A percentile compares a stretch with the other conserved stretches of the same genome.
These are phyloP conservation scores for Nadsonia starkeyi-henricii DNA, from an alignment of 1,139 yeast species.

Conservation along the genomic window DNA sequence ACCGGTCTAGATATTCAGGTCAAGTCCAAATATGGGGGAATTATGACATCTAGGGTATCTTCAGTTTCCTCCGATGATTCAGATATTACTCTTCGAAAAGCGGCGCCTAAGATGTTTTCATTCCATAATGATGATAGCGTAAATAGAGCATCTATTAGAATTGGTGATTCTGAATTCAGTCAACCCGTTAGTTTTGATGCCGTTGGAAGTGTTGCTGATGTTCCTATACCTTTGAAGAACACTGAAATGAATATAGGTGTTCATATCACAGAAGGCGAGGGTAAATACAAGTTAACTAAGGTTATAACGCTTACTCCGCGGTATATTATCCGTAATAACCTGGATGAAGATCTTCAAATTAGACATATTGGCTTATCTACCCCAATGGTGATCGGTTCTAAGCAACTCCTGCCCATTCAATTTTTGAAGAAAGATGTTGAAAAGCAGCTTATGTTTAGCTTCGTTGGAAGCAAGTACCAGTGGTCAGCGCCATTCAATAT, in stretches of 20 bases:
- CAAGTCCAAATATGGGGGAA: constrained; percentile 35
- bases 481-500: constrained; percentile 88
- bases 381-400: constrained; percentile 29
- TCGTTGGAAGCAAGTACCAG: constrained; percentile 41
- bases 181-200: constrained; percentile 75
- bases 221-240: constrained; percentile 42
- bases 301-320: constrained; percentile 75
- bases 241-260: constrained; percentile 68
- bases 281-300: constrained; percentile 61
- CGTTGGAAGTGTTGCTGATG: constrained; percentile 67
- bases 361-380: constrained; percentile 42
- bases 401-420: constrained; percentile 49
- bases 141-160: constrained; percentile 54
- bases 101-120: constrained; percentile 72
- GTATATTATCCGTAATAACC: constrained; percentile 53
- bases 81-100: constrained; percentile 20
- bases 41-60: constrained; percentile 23
- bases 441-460: constrained; percentile 47
- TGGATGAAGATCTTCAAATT: constrained; percentile 42
- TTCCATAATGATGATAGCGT: constrained; percentile 49
- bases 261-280: constrained; percentile 71
- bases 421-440: constrained; percentile 34
- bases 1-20: constrained; percentile 57
- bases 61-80: constrained; percentile 16
- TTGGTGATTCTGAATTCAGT: constrained; percentile 69